Percentiles rank a stretch among this genome's conserved stretches.
phyloP scores from a whole-genome alignment of 108 stramenopile genomes.

The Chaetoceros tenuissimus region DNA sequence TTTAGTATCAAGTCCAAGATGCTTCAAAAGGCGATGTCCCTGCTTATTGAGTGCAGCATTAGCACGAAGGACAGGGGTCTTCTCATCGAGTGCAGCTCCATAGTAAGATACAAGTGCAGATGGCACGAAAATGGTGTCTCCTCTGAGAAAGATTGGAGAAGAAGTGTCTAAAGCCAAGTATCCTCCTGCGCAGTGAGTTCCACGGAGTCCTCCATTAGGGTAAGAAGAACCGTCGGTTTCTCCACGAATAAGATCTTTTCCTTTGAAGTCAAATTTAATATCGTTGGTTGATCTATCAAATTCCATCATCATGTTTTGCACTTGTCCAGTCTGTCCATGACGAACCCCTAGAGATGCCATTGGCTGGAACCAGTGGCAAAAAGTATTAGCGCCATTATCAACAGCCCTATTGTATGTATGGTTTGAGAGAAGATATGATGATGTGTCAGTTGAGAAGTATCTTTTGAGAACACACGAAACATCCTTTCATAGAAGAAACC shows the following conservation, averaged over 20 bases:
- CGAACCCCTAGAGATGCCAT: conserved; percentile 86
- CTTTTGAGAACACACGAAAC: no score
- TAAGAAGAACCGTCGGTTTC: conserved; percentile 93
- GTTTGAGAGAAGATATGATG: background rate
- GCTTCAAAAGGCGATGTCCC: conserved; percentile 68
- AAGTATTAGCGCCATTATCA: conserved; percentile 89
- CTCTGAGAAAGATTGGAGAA: conserved; percentile 84
- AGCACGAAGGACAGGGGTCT: conserved; percentile 89
- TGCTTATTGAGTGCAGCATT: conserved; percentile 82
- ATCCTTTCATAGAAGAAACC: no score
- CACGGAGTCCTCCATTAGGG: conserved; percentile 93
- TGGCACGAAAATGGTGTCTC: conserved; percentile 92
- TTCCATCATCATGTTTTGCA: conserved; percentile 92
- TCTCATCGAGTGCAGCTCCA: conserved; percentile 93
- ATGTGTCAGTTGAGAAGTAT: background rate
- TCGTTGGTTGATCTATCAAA: conserved; percentile 70
- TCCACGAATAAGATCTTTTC: conserved; percentile 85
- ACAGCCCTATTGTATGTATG: conserved; percentile 50
- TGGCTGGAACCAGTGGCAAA: conserved; percentile 96
- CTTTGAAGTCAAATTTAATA: conserved; percentile 86
- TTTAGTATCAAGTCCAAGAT: conserved; percentile 63
- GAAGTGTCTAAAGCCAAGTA: conserved; percentile 87
- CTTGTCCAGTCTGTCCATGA: conserved; percentile 88
- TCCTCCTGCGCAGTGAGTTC: conserved; percentile 88
- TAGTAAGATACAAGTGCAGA: conserved; percentile 86